phyloP scores from a whole-genome alignment of 176 grass and related monocot genomes.

The Elymus sibiricus region DNA sequence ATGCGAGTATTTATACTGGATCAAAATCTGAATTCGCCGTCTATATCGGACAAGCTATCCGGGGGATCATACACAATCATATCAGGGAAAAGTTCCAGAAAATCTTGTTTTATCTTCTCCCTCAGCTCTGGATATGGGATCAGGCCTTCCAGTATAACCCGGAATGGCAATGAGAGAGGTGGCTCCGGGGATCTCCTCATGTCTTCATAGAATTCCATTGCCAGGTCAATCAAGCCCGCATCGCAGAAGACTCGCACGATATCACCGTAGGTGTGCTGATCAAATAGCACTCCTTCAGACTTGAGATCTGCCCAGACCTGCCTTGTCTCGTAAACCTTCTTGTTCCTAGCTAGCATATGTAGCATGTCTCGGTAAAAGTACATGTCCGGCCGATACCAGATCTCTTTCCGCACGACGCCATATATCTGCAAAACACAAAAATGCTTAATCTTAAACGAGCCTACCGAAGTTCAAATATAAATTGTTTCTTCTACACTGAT shows the following conservation, averaged over 20 bases:
- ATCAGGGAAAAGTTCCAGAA: constrained; percentile 75
- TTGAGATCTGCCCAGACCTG: constrained; percentile 70
- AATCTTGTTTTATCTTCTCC: constrained; percentile 89
- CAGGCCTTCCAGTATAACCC: constrained; percentile 86
- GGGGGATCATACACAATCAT: constrained; percentile 92
- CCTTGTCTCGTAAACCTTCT: constrained; percentile 61
- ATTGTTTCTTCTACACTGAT: background rate
- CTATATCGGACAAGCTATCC: constrained; percentile 53
- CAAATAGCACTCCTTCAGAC: constrained; percentile 69
- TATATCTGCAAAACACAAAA: constrained; percentile 65
- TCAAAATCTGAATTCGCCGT: constrained; percentile 48
- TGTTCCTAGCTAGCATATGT: constrained; percentile 80
- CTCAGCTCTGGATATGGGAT: constrained; percentile 68
- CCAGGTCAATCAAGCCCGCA: constrained; percentile 57
- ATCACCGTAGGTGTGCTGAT: constrained; percentile 82
- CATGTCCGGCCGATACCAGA: constrained; percentile 93
- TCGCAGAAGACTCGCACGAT: constrained; percentile 68
- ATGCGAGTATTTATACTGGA: background rate
- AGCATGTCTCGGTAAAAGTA: constrained; percentile 89
- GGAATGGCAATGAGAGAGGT: constrained; percentile 73
- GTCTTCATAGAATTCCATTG: constrained; percentile 76
- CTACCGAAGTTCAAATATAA: background rate
- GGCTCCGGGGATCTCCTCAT: constrained; percentile 82
- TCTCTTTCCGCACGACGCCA: constrained; percentile 66
- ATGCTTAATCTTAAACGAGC: background rate